Evolutionary conservation across 2,329 filamentous ascomycete genomes (phyloP).

Genomic region (Macrophomina phaseolina): DNA sequence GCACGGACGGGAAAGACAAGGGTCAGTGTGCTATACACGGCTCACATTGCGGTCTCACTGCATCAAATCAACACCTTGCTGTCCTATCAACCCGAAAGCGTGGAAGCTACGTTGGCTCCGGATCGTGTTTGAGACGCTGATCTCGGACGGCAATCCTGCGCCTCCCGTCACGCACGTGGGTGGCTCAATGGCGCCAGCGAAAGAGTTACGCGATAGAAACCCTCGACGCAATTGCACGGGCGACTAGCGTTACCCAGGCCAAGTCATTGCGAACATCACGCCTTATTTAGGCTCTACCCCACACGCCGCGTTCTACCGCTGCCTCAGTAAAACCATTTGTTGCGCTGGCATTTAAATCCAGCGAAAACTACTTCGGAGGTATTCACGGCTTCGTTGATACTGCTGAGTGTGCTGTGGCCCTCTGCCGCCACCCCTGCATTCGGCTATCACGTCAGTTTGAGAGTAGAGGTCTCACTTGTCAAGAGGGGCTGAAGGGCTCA

Average conservation of each 20-base stretch:
- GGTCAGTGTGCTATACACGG: not conserved
- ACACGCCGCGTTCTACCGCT: not conserved
- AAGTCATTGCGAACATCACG: slow-evolving; percentile 17
- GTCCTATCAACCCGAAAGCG: not conserved
- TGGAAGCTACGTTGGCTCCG: not conserved
- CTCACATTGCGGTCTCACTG: not conserved
- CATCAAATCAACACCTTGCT: not conserved
- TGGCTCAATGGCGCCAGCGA: slow-evolving; percentile 23
- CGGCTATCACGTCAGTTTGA: not conserved
- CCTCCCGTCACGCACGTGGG: slow-evolving; percentile 17
- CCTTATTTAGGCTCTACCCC: slow-evolving; percentile 23
- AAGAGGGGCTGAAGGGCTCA: not conserved
- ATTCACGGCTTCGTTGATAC: not conserved
- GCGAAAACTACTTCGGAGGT: not conserved
- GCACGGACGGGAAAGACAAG: not conserved
- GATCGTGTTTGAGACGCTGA: not conserved
- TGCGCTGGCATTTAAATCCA: not conserved
- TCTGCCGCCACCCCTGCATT: not conserved
- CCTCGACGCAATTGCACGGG: slow-evolving; percentile 21
- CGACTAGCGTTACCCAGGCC: slow-evolving; percentile 18
- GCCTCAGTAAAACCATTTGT: not conserved
- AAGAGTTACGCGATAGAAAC: slow-evolving; percentile 21
- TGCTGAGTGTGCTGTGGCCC: not conserved
- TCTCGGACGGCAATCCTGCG: slow-evolving; percentile 1
- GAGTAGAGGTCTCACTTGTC: not conserved